Percentiles rank a stretch among this genome's conserved stretches.
Evolutionary conservation across 225 moss, liverwort and hornwort species (phyloP).

Genomic region (Pleurozium schreberi): DNA sequence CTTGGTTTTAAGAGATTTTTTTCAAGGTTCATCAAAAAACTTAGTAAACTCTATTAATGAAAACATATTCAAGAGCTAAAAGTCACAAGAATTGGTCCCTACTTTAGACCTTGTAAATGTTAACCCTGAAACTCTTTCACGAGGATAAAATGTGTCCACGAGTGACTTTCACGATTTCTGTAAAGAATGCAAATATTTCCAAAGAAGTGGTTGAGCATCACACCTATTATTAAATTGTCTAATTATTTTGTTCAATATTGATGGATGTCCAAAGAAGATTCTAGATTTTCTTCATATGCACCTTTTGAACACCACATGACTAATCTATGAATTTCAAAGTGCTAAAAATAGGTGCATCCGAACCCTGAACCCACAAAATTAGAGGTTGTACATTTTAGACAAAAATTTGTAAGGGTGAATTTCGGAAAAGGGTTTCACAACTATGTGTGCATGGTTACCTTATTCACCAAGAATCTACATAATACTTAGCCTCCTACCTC

Average conservation of each 20-base stretch:
- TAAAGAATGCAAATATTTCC: background rate
- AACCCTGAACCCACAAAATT: no score
- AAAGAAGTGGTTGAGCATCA: background rate
- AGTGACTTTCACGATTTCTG: background rate
- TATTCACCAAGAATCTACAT: background rate
- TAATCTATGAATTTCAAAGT: background rate
- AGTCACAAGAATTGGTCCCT: no score
- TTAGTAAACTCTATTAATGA: no score
- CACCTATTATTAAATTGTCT: background rate
- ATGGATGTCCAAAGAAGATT: background rate
- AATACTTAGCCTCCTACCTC: background rate
- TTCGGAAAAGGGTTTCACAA: background rate
- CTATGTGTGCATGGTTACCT: background rate
- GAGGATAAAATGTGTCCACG: accelerated
- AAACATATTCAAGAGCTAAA: no score
- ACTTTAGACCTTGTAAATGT: background rate
- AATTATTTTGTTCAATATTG: background rate
- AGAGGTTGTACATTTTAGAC: background rate
- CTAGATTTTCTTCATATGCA: background rate
- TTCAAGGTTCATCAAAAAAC: no score
- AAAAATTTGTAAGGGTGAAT: background rate
- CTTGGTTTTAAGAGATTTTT: no score
- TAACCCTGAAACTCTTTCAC: accelerated
- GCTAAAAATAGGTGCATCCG: accelerated
- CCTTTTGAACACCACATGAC: no score